Conservation (phyloP, 805 yeast species). For the Teunomyces barrocoloradensis region DNA sequence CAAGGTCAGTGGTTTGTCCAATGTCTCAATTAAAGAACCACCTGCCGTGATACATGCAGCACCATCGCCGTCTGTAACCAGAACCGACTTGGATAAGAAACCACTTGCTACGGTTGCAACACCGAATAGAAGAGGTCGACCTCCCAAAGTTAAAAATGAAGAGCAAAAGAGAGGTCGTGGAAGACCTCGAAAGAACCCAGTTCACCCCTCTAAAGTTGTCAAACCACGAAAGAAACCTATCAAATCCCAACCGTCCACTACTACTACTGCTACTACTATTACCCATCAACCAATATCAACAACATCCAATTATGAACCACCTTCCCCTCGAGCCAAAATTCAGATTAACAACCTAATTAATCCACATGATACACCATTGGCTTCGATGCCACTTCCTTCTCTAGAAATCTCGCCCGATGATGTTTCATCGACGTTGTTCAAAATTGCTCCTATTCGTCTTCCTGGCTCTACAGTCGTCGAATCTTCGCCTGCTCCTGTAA, state of each 20-base stretch:
- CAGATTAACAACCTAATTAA: not conserved
- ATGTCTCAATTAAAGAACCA: not conserved
- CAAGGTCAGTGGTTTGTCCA: not conserved
- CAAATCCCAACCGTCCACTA: not conserved
- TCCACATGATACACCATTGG: not conserved
- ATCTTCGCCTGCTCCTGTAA: not conserved
- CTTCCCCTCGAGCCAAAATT: not conserved
- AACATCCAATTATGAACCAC: not conserved
- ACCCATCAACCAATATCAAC: not conserved
- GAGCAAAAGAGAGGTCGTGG: not conserved
- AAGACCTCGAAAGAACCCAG: constrained; percentile 1
- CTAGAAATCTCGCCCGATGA: not conserved
- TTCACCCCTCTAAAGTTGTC: not conserved
- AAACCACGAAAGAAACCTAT: not conserved
- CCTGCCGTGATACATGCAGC: not conserved
- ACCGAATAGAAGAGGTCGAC: not conserved
- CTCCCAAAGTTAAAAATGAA: not conserved
- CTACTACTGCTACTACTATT: no score
- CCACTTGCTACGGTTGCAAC: no score
- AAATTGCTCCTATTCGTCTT: not conserved
- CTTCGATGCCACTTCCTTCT: not conserved
- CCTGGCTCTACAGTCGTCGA: not conserved
- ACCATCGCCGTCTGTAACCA: not conserved
- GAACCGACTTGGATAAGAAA: no score
- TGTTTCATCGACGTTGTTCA: not conserved